Percentiles rank a stretch among this genome's conserved stretches.
Evolutionary conservation across 352 stramenopile genomes (phyloP).

Genomic region (Phytophthora pinifolia): DNA sequence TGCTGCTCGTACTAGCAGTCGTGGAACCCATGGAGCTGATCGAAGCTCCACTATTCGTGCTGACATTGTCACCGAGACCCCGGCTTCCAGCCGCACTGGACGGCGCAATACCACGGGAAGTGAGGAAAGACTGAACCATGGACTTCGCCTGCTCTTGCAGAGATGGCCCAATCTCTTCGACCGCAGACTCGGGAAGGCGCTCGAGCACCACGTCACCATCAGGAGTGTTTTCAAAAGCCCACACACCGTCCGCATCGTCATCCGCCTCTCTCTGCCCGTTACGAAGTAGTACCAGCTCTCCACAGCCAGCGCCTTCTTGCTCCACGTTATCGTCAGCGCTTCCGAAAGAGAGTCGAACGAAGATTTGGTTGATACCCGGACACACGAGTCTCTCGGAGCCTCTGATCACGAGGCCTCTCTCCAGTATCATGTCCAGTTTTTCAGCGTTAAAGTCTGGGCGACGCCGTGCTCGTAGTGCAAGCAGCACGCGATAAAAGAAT

Average conservation of each 20-base stretch:
- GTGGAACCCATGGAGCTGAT: slow-evolving; percentile 24
- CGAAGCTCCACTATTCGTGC: slow-evolving; percentile 19
- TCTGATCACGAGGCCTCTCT: slow-evolving; percentile 55
- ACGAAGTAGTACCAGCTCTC: slow-evolving; percentile 24
- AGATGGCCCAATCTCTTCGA: slow-evolving; percentile 26
- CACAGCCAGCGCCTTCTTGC: slow-evolving; percentile 21
- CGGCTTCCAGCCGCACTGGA: slow-evolving; percentile 1
- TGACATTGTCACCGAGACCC: slow-evolving; percentile 12
- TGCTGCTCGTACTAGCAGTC: slow-evolving; percentile 21
- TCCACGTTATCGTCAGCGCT: slow-evolving; percentile 11
- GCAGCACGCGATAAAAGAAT: slow-evolving; percentile 69
- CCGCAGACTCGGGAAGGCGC: slow-evolving; percentile 49
- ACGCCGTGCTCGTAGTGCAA: slow-evolving; percentile 48
- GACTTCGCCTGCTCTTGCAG: slow-evolving; percentile 76
- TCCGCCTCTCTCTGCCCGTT: slow-evolving; percentile 32
- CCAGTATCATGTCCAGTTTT: slow-evolving; percentile 51
- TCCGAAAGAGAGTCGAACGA: slow-evolving; percentile 47
- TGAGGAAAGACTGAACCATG: slow-evolving; percentile 63
- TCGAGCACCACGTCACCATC: slow-evolving; percentile 64
- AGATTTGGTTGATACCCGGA: slow-evolving; percentile 64
- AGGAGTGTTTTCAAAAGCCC: slow-evolving; percentile 67
- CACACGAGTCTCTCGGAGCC: slow-evolving; percentile 55
- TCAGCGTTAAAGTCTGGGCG: slow-evolving; percentile 50
- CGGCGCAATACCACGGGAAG: slow-evolving; percentile 43
- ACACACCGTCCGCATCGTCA: slow-evolving; percentile 45